Percentiles rank a stretch among this genome's conserved stretches.
phyloP scores from a whole-genome alignment of 2,329 filamentous ascomycete genomes.

The Clonostachys solani region DNA sequence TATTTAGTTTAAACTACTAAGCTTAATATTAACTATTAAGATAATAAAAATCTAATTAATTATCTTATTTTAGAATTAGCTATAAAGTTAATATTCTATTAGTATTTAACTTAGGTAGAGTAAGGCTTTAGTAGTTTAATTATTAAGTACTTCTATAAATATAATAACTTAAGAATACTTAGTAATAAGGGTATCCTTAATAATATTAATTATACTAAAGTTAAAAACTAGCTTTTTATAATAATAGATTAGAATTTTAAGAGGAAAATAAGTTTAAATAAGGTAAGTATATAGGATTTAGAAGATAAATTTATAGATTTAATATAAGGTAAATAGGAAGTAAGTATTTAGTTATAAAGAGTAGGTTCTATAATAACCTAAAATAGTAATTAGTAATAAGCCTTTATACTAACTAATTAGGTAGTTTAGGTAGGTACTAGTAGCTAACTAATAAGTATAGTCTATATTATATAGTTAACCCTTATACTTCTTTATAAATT shows the following conservation, averaged over 20 bases:
- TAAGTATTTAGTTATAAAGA: neutral
- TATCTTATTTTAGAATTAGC: neutral
- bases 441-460: neutral
- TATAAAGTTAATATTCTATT: neutral
- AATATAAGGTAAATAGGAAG: neutral
- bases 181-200: too few species aligned
- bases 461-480: too few species aligned
- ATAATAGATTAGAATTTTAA: too few species aligned
- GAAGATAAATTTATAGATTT: neutral
- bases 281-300: neutral
- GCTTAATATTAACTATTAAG: too few species aligned
- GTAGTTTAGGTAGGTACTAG: neutral
- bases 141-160: neutral
- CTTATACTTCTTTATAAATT: too few species aligned
- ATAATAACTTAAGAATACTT: neutral
- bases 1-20: neutral
- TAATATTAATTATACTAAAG: neutral
- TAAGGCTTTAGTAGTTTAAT: neutral
- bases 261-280: too few species aligned
- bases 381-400: neutral
- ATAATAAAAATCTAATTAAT: neutral
- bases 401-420: neutral
- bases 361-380: neutral
- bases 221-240: too few species aligned
- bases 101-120: neutral